Base-by-base conservation (phyloP, 192 early-diverging fungal species). In the Phlyctochytrium bullatum region DNA sequence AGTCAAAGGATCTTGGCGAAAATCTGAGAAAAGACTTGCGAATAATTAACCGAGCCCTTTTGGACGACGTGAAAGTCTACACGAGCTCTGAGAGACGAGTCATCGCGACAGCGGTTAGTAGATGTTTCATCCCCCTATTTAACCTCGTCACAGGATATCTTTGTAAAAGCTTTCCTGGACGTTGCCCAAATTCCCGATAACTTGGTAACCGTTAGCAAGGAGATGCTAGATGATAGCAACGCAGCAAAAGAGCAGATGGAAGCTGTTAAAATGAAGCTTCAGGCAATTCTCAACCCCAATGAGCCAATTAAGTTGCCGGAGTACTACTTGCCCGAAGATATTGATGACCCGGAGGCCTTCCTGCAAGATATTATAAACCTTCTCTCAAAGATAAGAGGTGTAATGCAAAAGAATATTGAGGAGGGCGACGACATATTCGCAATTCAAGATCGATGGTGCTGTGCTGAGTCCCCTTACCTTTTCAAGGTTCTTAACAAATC, bases 171-270 rank as follows among this genome's bases (percentile, higher is more conserved):
- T 1, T 90, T 93, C 64, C 70, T 95, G 53, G 81, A 84, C 40
- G 75, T 79, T 0, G 64, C 75, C 0, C 77, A 84, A 17, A 68
- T 92, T 2, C 82, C 88, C 1, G 74, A 85, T 28, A 79, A 85
- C 30, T 74, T 86, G 60, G 81, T 95, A 17, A 68, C 76, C 4
- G 88, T 93, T 33, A 90, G 88, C 73, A 88, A 94, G 62, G 93
- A 95, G 36, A 91, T 97, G 89, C 75, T 98, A 27, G 96, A 98
- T 73, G 96, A 97, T 68, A 91, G 88, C 67, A 91, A 95, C 63
- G 92, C 88, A 1, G 96, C 94, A 36, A 98, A 98, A 71, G 92
- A 93, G 73, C 91, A 93, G 69, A 94, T 90, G 78, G 96, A 98
- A 58, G 65, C 59, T 16, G 93, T 94, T 57, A 97, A 97, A 73